These are phyloP conservation scores for Discostella pseudostelligera DNA, from an alignment of 108 stramenopile species.

Conservation along the genomic window DNA sequence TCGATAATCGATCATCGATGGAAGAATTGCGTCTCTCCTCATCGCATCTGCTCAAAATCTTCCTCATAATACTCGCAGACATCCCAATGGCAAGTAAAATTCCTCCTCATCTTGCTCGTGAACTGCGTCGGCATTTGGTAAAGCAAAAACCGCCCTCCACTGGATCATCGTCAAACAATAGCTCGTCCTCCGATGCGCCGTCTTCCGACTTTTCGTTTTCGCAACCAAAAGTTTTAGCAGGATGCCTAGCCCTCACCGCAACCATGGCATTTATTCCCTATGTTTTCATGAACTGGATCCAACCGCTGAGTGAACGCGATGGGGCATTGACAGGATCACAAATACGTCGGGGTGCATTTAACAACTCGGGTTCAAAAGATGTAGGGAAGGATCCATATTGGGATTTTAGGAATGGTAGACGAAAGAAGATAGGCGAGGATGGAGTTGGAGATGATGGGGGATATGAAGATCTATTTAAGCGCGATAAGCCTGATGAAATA, in stretches of 20 bases:
- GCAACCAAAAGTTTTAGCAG: slow-evolving; percentile 34
- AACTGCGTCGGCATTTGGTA: slow-evolving; percentile 64
- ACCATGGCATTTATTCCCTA: slow-evolving; percentile 35
- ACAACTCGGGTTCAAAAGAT: slow-evolving; percentile 62
- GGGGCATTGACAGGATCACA: slow-evolving; percentile 59
- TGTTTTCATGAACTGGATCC: slow-evolving; percentile 32
- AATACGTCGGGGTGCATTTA: slow-evolving; percentile 72
- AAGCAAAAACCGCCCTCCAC: slow-evolving; percentile 20
- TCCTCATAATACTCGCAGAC: too few relatives aligned
- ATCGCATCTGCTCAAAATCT: too few relatives aligned
- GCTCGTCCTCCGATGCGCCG: slow-evolving; percentile 8
- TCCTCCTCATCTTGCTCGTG: slow-evolving; percentile 67
- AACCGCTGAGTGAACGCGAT: slow-evolving; percentile 47
- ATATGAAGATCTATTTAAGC: slow-evolving; percentile 58
- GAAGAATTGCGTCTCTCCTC: too few relatives aligned
- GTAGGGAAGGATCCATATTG: slow-evolving; percentile 83
- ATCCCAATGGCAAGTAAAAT: slow-evolving; percentile 50
- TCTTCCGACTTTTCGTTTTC: slow-evolving; percentile 12
- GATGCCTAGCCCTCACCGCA: slow-evolving; percentile 42
- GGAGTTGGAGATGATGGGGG: slow-evolving; percentile 59
- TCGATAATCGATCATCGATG: too few relatives aligned
- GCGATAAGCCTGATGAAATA: slow-evolving; percentile 54
- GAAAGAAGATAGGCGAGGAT: slow-evolving; percentile 40
- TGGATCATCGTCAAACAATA: slow-evolving; percentile 3
- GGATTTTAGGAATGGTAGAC: slow-evolving; percentile 67